A percentile compares a stretch with the other conserved stretches of the same genome.
These are phyloP conservation scores for Zarea fungicola DNA, from an alignment of 2,329 filamentous ascomycete genomes.

Conservation along the genomic window DNA sequence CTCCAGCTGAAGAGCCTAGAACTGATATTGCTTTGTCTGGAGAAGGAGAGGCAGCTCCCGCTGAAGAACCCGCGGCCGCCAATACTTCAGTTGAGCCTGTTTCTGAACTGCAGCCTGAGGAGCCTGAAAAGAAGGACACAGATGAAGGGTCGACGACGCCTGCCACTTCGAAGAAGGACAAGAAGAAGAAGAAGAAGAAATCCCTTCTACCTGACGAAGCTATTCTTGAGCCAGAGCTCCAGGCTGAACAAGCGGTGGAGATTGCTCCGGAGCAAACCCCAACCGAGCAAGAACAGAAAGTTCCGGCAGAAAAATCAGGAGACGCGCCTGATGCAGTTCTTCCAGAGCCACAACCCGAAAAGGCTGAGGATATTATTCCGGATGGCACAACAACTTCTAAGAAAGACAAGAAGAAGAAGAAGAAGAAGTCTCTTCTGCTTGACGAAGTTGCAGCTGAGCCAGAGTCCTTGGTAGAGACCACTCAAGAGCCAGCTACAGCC, in stretches of 20 bases:
- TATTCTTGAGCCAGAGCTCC: neutral
- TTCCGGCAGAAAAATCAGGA: no score
- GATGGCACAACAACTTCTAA: constrained; percentile 22
- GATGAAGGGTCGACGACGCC: constrained; percentile 13
- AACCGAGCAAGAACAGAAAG: no score
- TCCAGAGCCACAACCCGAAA: neutral
- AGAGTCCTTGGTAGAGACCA: neutral
- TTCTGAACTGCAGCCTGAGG: neutral
- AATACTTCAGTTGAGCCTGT: no score
- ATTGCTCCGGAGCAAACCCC: no score
- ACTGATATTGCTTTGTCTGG: no score
- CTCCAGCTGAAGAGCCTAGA: neutral
- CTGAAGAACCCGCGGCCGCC: no score
- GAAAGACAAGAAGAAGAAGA: constrained; percentile 29
- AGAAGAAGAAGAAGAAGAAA: constrained; percentile 25
- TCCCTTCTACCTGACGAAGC: neutral
- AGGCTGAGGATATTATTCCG: neutral
- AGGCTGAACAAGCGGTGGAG: neutral
- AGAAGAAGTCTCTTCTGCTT: constrained; percentile 1
- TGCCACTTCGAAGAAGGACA: constrained; percentile 27
- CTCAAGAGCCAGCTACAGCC: neutral
- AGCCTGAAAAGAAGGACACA: neutral
- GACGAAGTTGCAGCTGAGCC: neutral
- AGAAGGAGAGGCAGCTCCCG: no score
- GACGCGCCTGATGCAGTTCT: no score